Conservation (phyloP, 805 yeast species). For the Yamadazyma insecticola region DNA sequence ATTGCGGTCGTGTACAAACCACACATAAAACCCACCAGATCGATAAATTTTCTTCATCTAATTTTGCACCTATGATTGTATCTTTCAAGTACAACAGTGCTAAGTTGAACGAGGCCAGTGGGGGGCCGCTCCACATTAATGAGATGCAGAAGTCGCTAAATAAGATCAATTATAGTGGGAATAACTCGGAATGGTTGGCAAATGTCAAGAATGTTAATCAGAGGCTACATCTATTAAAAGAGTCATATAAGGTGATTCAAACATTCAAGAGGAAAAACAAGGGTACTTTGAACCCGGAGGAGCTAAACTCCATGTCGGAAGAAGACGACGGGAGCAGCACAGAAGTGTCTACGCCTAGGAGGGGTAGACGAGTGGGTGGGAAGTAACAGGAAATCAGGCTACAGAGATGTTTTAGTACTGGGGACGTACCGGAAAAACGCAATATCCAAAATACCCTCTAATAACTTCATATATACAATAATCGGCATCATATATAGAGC, state of each 20-base stretch:
- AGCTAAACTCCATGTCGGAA: conserved; percentile 5
- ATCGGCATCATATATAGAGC: no score
- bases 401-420: no score
- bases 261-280: conserved; percentile 15
- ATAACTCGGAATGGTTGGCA: conserved; percentile 17
- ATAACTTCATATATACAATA: no score
- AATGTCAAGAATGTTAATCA: conserved; percentile 21
- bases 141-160: conserved; percentile 6
- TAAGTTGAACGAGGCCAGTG: conserved; percentile 1
- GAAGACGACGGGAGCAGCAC: conserved; percentile 10
- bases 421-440: no score
- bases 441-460: no score
- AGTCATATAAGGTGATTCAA: conserved; percentile 22
- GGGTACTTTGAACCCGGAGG: conserved; percentile 1
- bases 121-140: background rate
- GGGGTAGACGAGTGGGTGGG: background rate
- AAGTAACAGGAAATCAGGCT: no score
- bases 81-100: conserved; percentile 5
- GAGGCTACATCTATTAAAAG: conserved; percentile 23
- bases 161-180: conserved; percentile 4
- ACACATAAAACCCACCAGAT: no score
- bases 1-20: no score
- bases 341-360: conserved; percentile 1
- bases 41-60: no score
- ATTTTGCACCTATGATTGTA: no score